A percentile compares a stretch with the other conserved stretches of the same genome.
Conservation (phyloP, 2,329 filamentous ascomycete genomes). For the Trichoderma sp. region DNA sequence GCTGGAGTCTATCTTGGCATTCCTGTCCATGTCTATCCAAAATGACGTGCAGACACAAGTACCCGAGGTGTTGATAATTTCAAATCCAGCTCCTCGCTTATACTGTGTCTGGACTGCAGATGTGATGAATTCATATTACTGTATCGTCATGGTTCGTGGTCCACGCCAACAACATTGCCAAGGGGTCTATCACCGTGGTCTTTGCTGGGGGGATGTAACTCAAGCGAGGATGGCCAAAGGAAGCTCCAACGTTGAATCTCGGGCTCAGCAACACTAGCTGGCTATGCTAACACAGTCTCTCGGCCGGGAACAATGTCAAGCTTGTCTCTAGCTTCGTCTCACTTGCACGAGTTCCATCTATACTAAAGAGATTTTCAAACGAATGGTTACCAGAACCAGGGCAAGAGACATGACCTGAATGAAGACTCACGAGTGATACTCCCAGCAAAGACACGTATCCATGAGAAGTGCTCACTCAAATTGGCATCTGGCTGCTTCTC, state of each 20-base stretch:
- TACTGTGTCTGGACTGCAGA: background rate
- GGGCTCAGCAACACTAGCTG: background rate
- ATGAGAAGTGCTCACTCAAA: background rate
- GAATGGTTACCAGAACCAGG: background rate
- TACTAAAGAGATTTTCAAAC: background rate
- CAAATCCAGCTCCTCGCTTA: background rate
- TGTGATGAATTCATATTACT: background rate
- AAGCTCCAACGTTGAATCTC: background rate
- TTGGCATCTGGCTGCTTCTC: background rate
- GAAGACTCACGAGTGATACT: background rate
- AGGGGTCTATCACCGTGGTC: background rate
- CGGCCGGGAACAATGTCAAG: background rate
- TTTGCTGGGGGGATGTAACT: background rate
- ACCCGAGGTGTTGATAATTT: background rate
- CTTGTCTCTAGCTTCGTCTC: background rate
- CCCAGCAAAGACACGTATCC: background rate
- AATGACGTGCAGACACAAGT: background rate
- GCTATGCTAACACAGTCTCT: background rate
- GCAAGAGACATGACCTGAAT: background rate
- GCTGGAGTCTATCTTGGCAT: background rate
- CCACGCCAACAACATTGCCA: background rate
- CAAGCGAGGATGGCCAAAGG: background rate
- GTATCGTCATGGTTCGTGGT: background rate
- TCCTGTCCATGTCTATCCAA: background rate
- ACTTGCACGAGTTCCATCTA: background rate